Evolutionary conservation across 23 red algal species (phyloP).

Genomic region (Gracilaria gracilis): DNA sequence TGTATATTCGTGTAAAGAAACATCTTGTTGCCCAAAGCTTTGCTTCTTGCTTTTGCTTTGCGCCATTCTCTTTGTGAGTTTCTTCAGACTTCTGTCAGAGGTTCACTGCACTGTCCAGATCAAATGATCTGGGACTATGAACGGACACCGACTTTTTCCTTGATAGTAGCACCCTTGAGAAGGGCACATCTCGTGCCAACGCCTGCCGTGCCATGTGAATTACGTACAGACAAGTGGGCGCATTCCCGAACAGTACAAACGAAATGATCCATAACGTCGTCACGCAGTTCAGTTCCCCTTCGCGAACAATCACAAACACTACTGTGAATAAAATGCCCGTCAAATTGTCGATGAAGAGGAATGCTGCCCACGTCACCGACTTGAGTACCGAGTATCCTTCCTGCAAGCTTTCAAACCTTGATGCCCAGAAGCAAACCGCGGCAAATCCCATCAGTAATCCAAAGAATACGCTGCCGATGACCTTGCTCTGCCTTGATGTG

Average conservation of each 20-base stretch:
- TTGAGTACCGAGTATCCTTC: conserved; percentile 23
- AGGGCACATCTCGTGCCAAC: conserved; percentile 1
- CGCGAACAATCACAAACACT: conserved; percentile 36
- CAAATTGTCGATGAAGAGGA: conserved; percentile 39
- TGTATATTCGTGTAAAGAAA: conserved; percentile 53
- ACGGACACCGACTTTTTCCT: conserved; percentile 19
- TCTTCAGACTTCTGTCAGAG: background rate
- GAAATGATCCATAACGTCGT: conserved; percentile 28
- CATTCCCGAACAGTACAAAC: conserved; percentile 37
- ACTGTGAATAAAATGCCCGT: conserved; percentile 39
- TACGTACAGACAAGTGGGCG: conserved; percentile 57
- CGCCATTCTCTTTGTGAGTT: background rate
- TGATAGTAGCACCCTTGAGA: conserved; percentile 1
- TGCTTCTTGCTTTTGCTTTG: background rate
- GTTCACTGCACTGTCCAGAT: background rate
- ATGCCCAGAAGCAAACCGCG: conserved; percentile 23
- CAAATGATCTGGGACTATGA: background rate
- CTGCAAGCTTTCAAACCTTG: conserved; percentile 7
- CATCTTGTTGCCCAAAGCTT: background rate
- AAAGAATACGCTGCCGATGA: conserved; percentile 37
- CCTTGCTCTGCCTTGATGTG: background rate
- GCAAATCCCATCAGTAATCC: conserved; percentile 28
- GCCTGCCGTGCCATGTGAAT: conserved; percentile 31
- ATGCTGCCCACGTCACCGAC: conserved; percentile 32
- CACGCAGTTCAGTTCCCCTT: conserved; percentile 17